Conservation (phyloP, 768 basidiomycete species). For the Auriscalpium microsporum region DNA sequence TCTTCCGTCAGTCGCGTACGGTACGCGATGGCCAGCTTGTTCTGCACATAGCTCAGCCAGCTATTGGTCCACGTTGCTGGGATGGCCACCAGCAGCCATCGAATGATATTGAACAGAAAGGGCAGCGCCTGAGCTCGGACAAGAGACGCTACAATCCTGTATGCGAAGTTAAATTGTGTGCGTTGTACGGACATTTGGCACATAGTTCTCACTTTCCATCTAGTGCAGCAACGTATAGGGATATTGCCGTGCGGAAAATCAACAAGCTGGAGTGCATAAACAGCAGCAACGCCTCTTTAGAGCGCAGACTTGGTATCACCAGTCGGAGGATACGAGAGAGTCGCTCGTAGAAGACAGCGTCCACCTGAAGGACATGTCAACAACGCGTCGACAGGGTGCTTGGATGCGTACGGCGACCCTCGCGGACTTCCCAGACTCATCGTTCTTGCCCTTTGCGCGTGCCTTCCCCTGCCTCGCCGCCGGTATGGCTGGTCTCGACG, state of each 20-base stretch:
- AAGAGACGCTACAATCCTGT: conserved; percentile 88
- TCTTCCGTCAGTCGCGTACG: conserved; percentile 78
- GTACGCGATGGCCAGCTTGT: conserved; percentile 85
- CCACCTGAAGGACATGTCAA: conserved; percentile 46
- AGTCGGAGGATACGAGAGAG: conserved; percentile 73
- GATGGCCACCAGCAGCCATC: conserved; percentile 88
- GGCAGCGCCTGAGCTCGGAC: conserved; percentile 75
- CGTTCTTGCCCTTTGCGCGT: conserved; percentile 26
- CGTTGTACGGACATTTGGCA: not conserved
- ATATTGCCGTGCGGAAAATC: conserved; percentile 83
- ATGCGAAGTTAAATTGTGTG: not conserved
- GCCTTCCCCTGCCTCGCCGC: conserved; percentile 25
- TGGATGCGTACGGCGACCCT: conserved; percentile 56
- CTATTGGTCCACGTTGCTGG: conserved; percentile 92
- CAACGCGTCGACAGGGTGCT: not conserved
- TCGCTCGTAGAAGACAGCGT: conserved; percentile 82
- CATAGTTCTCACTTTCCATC: conserved; percentile 63
- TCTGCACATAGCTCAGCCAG: conserved; percentile 90
- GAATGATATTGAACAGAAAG: conserved; percentile 78
- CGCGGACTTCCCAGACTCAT: conserved; percentile 34
- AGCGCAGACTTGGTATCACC: conserved; percentile 77
- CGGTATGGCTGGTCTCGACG: conserved; percentile 31
- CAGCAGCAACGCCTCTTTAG: conserved; percentile 82
- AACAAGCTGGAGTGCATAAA: conserved; percentile 85
- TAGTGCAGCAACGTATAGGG: conserved; percentile 87